Conservation (phyloP, 2,329 filamentous ascomycete species). For the Neopestalotiopsis sp. region DNA sequence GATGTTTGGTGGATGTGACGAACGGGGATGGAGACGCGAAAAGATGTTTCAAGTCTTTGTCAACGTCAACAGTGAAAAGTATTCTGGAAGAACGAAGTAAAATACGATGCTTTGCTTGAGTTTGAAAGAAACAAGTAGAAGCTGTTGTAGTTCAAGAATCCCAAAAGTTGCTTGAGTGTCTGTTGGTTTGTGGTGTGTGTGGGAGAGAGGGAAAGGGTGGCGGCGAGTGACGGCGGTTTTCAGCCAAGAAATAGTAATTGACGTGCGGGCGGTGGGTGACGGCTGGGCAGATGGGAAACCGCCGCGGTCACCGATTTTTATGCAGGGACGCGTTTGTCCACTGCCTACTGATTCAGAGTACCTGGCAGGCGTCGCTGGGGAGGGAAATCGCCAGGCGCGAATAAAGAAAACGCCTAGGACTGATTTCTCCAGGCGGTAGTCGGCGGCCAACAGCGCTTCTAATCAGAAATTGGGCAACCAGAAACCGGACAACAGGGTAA, state of each 20-base stretch:
- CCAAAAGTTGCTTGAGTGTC: not conserved
- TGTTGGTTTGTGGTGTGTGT: not conserved
- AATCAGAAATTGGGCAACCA: no score
- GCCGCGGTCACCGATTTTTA: not conserved
- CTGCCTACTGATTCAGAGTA: not conserved
- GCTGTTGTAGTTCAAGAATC: not conserved
- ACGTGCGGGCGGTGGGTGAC: not conserved
- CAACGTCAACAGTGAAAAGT: conserved; percentile 6
- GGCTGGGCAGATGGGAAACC: not conserved
- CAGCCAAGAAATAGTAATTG: not conserved
- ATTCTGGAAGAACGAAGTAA: not conserved
- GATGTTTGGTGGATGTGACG: not conserved
- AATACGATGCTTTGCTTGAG: not conserved
- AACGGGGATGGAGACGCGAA: not conserved
- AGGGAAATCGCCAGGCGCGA: no score
- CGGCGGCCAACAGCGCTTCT: no score
- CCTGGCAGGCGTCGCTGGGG: not conserved
- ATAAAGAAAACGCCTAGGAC: not conserved
- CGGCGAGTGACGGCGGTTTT: not conserved
- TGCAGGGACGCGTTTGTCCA: not conserved
- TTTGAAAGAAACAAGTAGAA: conserved; percentile 25
- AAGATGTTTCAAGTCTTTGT: not conserved
- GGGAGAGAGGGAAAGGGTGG: not conserved
- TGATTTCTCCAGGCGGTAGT: not conserved
- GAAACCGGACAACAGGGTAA: no score